Conservation (phyloP, 495 filamentous ascomycete species). For the Polyplosphaeria fusca region DNA sequence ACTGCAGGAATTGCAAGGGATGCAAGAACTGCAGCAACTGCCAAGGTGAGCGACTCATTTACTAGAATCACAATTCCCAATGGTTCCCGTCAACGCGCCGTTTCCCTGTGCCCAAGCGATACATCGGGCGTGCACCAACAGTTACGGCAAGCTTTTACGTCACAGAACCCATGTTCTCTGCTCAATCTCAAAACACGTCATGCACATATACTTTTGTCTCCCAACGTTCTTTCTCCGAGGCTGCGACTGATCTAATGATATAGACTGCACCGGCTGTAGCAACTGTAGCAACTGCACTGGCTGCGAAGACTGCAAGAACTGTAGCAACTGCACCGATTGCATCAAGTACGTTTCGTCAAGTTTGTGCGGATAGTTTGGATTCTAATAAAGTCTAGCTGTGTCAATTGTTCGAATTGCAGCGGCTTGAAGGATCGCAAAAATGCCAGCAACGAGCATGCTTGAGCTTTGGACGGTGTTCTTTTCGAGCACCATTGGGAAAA, state of each 20-base stretch:
- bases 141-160: not conserved
- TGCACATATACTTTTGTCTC: too few relatives aligned
- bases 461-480: too few relatives aligned
- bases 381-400: not conserved
- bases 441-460: not conserved
- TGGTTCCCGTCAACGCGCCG: too few relatives aligned
- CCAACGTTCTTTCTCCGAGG: too few relatives aligned
- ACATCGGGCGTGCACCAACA: too few relatives aligned
- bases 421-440: not conserved
- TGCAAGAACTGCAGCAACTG: not conserved
- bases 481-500: too few relatives aligned
- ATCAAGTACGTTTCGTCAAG: not conserved
- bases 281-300: not conserved
- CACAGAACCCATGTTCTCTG: not conserved
- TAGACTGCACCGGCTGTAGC: not conserved
- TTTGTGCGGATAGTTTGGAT: not conserved
- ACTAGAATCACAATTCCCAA: not conserved
- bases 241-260: not conserved
- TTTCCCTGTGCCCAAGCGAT: too few relatives aligned
- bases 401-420: not conserved
- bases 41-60: not conserved
- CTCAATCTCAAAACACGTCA: too few relatives aligned
- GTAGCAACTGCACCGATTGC: not conserved
- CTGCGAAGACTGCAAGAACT: not conserved
- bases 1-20: constrained; percentile 1